These are phyloP conservation scores for Triadica sebifera DNA, from an alignment of 345 rosid species.

Conservation along the genomic window DNA sequence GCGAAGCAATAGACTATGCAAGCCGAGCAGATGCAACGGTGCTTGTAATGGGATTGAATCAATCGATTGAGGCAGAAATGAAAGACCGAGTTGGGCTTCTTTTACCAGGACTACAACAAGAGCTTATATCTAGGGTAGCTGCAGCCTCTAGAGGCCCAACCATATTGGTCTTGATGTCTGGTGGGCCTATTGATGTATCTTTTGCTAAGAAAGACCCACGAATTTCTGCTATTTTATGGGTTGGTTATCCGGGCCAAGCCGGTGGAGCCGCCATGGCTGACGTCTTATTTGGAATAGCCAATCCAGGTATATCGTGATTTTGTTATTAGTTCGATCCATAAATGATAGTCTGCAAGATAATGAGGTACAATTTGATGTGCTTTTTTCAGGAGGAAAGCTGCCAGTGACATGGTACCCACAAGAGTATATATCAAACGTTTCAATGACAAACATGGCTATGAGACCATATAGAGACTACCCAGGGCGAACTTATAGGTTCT, in stretches of 20 bases:
- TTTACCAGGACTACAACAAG: conserved; percentile 30
- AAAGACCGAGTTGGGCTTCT: conserved; percentile 25
- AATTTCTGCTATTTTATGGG: conserved; percentile 25
- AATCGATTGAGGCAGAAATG: conserved; percentile 24
- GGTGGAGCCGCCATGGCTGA: conserved; percentile 35
- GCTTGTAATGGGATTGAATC: conserved; percentile 29
- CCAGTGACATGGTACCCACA: conserved; percentile 36
- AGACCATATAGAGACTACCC: conserved; percentile 20
- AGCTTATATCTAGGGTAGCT: conserved; percentile 20
- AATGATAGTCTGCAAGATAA: too few relatives aligned
- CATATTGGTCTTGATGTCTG: conserved; percentile 27
- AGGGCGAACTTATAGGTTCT: conserved; percentile 47
- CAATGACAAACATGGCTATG: conserved; percentile 32
- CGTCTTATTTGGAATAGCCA: conserved; percentile 20
- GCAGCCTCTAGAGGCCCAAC: conserved; percentile 21
- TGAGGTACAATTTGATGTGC: too few relatives aligned
- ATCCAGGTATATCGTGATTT: conserved; percentile 23
- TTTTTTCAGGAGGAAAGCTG: conserved; percentile 27
- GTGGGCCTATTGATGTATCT: conserved; percentile 28
- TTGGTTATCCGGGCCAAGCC: conserved; percentile 30
- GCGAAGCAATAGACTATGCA: conserved; percentile 18
- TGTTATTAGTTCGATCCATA: too few relatives aligned
- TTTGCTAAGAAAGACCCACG: conserved; percentile 20
- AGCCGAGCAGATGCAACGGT: conserved; percentile 27
- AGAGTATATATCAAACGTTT: conserved; percentile 23